Percentiles rank a stretch among this genome's conserved stretches.
These are phyloP conservation scores for Ogataea ganodermae DNA, from an alignment of 805 yeast genomes.

Conservation along the genomic window DNA sequence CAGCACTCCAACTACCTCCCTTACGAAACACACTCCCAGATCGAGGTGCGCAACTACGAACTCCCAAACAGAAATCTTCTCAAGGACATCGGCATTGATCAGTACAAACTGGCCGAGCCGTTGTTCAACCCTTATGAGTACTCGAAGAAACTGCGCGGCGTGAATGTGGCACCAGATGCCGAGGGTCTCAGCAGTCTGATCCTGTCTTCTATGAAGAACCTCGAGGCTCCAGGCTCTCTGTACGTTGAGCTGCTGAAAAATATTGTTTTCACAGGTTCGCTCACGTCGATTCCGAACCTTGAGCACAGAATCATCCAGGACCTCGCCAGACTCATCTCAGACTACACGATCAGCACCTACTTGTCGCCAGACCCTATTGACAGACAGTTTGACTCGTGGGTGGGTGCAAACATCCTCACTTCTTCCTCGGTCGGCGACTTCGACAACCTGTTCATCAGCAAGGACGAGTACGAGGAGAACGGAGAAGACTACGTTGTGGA, in stretches of 20 bases:
- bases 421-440: conserved; percentile 50
- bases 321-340: conserved; percentile 55
- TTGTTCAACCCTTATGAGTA: conserved; percentile 64
- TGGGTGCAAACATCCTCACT: conserved; percentile 72
- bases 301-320: conserved; percentile 58
- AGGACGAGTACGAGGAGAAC: conserved; percentile 64
- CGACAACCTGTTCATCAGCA: conserved; percentile 61
- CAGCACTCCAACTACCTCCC: conserved; percentile 40
- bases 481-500: conserved; percentile 52
- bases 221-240: conserved; percentile 45
- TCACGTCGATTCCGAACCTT: conserved; percentile 56
- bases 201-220: conserved; percentile 44
- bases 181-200: conserved; percentile 51
- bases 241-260: conserved; percentile 44
- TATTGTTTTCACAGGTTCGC: conserved; percentile 63
- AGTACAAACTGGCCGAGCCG: conserved; percentile 61
- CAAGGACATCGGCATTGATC: conserved; percentile 50
- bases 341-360: conserved; percentile 43
- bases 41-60: conserved; percentile 51
- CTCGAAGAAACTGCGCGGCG: conserved; percentile 39
- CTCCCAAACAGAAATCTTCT: conserved; percentile 57
- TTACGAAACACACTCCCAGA: conserved; percentile 36
- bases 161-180: conserved; percentile 51
- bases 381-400: conserved; percentile 62
- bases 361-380: conserved; percentile 47